Percentiles rank a stretch among this genome's conserved stretches.
Evolutionary conservation across 1,284 basidiomycete genomes (phyloP).

Genomic region (Cerioporus squamosus): DNA sequence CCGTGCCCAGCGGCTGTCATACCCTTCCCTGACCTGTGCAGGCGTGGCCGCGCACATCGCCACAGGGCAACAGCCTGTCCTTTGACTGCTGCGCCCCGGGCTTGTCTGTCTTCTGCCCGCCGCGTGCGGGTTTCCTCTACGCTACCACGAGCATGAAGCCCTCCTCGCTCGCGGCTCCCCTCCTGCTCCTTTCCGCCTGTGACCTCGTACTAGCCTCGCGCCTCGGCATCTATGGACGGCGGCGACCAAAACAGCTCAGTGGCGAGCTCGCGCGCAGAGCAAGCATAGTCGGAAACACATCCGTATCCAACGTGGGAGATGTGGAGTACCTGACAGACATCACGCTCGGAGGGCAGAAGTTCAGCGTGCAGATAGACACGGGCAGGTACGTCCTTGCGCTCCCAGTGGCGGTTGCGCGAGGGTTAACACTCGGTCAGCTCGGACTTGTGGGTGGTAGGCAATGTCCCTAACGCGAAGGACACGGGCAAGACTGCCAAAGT

Average conservation of each 20-base stretch:
- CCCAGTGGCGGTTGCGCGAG: background rate
- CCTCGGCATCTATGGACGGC: slow-evolving; percentile 23
- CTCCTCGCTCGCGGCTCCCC: slow-evolving; percentile 16
- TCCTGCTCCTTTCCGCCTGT: slow-evolving; percentile 23
- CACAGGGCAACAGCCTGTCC: slow-evolving; percentile 7
- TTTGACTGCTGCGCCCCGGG: background rate
- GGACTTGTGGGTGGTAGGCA: slow-evolving; percentile 61
- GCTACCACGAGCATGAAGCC: slow-evolving; percentile 25
- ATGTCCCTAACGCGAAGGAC: slow-evolving; percentile 42
- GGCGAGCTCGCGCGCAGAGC: slow-evolving; percentile 6
- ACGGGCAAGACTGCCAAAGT: slow-evolving; percentile 46
- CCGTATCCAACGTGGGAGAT: slow-evolving; percentile 30
- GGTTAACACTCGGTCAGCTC: slow-evolving; percentile 37
- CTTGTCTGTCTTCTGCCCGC: background rate
- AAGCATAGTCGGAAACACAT: slow-evolving; percentile 7
- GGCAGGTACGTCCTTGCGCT: slow-evolving; percentile 51
- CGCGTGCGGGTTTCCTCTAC: background rate
- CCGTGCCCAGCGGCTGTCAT: background rate
- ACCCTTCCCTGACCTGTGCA: background rate
- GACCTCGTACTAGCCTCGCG: slow-evolving; percentile 29
- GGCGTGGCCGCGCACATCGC: slow-evolving; percentile 2
- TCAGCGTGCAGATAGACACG: slow-evolving; percentile 63
- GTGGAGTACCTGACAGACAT: slow-evolving; percentile 53
- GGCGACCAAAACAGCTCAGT: slow-evolving; percentile 2
- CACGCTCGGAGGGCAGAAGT: slow-evolving; percentile 48